phyloP scores from a whole-genome alignment of 108 stramenopile species.

The Thalassiosira profunda region DNA sequence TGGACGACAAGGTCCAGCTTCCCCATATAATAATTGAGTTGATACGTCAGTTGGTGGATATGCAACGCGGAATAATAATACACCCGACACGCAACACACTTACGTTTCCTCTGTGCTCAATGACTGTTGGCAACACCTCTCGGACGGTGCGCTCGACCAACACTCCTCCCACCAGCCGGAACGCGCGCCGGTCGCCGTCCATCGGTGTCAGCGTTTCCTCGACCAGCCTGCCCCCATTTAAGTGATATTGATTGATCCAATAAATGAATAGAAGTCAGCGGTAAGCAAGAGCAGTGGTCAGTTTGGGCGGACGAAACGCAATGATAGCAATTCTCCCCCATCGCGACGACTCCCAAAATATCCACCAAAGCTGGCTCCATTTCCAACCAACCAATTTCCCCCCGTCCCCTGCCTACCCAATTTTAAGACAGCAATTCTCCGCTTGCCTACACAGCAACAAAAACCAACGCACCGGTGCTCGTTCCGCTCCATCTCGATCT shows the following conservation, averaged over 20 bases:
- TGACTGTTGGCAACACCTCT: slow-evolving; percentile 95
- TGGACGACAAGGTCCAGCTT: slow-evolving; percentile 71
- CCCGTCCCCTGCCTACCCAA: too few species aligned
- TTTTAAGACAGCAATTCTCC: not conserved
- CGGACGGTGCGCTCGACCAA: slow-evolving; percentile 95
- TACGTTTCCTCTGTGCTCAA: slow-evolving; percentile 78
- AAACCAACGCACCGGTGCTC: slow-evolving; percentile 35
- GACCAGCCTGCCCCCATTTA: too few species aligned
- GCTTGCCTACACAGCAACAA: not conserved
- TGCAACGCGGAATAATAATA: slow-evolving; percentile 1
- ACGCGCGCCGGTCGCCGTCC: slow-evolving; percentile 89
- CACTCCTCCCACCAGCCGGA: slow-evolving; percentile 94
- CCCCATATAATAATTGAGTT: not conserved
- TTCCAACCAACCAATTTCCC: too few species aligned
- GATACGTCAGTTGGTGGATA: slow-evolving; percentile 5
- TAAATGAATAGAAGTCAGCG: too few species aligned
- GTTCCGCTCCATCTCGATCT: slow-evolving; percentile 62
- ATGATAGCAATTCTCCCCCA: not conserved
- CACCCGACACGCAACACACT: too few species aligned
- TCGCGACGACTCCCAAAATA: not conserved
- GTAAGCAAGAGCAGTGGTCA: not conserved
- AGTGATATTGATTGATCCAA: too few species aligned
- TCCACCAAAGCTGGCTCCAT: not conserved
- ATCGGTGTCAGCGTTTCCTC: slow-evolving; percentile 92
- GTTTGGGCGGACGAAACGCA: not conserved